Conservation (phyloP, 139 green algal species). For the Chlamydomonas eustigma region DNA sequence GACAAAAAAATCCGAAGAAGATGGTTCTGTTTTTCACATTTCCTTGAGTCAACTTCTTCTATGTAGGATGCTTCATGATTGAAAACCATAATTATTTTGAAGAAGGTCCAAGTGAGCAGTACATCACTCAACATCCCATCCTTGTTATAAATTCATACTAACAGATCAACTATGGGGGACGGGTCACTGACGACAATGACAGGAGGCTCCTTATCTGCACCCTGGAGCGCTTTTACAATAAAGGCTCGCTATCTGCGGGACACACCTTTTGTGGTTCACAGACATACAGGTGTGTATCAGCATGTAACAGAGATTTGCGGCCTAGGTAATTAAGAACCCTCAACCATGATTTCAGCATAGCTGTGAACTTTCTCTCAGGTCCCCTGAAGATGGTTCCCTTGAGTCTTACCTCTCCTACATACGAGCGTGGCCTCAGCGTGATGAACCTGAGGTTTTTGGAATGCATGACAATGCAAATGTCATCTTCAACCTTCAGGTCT, state of each 20-base stretch:
- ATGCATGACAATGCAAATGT: conserved; percentile 79
- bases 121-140: no score
- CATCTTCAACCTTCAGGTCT: conserved; percentile 53
- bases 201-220: conserved; percentile 60
- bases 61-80: no score
- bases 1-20: no score
- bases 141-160: background rate
- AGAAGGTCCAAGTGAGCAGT: no score
- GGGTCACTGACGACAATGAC: conserved; percentile 83
- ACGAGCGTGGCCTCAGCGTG: conserved; percentile 38
- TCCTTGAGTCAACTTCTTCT: no score
- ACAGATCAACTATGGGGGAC: conserved; percentile 80
- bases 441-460: conserved; percentile 75
- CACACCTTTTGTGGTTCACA: conserved; percentile 2
- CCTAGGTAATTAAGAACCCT: no score
- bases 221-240: conserved; percentile 51
- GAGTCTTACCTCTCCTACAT: background rate
- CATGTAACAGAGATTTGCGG: no score
- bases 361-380: no score
- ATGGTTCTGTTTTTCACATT: no score
- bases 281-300: conserved; percentile 4
- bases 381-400: background rate
- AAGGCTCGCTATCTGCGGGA: conserved; percentile 4
- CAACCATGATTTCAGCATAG: no score
- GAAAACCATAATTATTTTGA: no score